Conservation (phyloP, 805 yeast species). For the Tetrapisispora taiwanensis region DNA sequence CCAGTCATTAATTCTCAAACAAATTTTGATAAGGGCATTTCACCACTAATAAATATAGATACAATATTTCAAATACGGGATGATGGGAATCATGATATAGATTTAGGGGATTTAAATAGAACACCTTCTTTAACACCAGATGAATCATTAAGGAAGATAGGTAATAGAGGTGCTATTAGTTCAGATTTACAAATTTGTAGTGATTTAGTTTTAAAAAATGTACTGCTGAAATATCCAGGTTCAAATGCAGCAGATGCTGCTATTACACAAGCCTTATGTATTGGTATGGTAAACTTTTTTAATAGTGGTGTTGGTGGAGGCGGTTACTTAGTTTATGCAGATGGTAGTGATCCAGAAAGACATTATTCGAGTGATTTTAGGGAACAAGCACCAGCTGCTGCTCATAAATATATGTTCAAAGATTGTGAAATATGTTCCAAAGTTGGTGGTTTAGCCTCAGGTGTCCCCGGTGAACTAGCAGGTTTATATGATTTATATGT, state of each 20-base stretch:
- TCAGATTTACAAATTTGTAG: constrained; percentile 31
- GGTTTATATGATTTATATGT: constrained; percentile 60
- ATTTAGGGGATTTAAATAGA: constrained; percentile 30
- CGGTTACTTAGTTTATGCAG: constrained; percentile 45
- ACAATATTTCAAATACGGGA: neutral
- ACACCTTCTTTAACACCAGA: constrained; percentile 31
- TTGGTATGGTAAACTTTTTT: constrained; percentile 74
- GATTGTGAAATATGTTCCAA: constrained; percentile 40
- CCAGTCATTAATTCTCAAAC: neutral
- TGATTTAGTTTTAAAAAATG: constrained; percentile 17
- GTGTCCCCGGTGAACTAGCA: constrained; percentile 81
- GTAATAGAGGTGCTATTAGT: constrained; percentile 27
- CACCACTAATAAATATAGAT: neutral
- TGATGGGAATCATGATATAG: constrained; percentile 28
- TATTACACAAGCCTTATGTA: constrained; percentile 76
- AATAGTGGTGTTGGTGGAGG: constrained; percentile 94
- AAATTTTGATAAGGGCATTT: neutral
- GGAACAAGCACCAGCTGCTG: constrained; percentile 68
- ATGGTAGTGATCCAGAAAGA: constrained; percentile 30
- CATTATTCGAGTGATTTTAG: constrained; percentile 71
- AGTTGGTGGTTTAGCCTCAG: constrained; percentile 82
- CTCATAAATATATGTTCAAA: constrained; percentile 57
- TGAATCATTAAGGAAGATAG: constrained; percentile 14
- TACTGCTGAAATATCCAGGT: constrained; percentile 23
- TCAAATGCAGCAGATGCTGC: constrained; percentile 95